A percentile compares a stretch with the other conserved stretches of the same genome.
phyloP scores from a whole-genome alignment of 176 grass and related monocot species.

The Oryza meyeriana region DNA sequence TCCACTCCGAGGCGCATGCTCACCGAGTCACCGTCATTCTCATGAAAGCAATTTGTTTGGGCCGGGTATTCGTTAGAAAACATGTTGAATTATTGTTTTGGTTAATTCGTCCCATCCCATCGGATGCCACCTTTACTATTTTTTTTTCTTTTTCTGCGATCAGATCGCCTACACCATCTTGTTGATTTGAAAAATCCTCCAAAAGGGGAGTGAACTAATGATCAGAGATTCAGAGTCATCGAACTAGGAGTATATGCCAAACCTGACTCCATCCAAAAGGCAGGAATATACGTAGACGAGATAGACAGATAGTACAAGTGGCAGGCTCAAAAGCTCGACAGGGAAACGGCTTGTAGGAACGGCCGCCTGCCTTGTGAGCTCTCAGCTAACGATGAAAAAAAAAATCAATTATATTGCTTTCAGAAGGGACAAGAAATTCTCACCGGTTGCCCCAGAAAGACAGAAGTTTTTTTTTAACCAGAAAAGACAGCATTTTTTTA shows the following conservation, averaged over 20 bases:
- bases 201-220: neutral
- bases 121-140: neutral
- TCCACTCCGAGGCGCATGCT: neutral
- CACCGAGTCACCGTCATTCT: neutral
- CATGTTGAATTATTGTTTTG: neutral
- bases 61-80: neutral
- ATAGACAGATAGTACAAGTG: neutral
- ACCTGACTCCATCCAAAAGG: neutral
- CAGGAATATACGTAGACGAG: neutral
- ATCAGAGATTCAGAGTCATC: neutral
- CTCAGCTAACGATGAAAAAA: neutral
- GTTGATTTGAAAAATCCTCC: no score
- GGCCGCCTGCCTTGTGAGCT: no score
- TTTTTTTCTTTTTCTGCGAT: no score
- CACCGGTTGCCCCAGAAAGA: neutral
- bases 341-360: no score
- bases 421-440: neutral
- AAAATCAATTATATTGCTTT: neutral
- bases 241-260: neutral
- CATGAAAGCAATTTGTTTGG: neutral
- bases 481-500: no score
- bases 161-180: neutral
- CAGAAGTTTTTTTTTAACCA: no score
- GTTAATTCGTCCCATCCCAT: neutral
- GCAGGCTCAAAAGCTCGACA: neutral